Percentiles rank a stretch among this genome's conserved stretches.
Conservation (phyloP, 495 filamentous ascomycete species). For the Tuber umbilicatum region DNA sequence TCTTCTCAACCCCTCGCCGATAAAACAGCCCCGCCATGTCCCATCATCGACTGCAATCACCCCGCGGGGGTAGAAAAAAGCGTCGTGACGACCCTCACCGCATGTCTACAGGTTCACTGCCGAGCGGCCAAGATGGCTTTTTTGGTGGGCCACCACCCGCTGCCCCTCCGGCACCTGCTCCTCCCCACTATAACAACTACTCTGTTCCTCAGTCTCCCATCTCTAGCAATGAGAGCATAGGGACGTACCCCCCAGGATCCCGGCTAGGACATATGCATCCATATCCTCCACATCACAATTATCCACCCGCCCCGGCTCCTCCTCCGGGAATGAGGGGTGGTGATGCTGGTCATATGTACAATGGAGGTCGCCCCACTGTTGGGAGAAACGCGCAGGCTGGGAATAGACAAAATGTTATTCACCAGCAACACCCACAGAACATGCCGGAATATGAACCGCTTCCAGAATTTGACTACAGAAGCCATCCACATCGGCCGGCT, state of each 20-base stretch:
- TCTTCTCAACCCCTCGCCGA: neutral
- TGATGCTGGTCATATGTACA: constrained; percentile 16
- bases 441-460: constrained; percentile 17
- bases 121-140: constrained; percentile 12
- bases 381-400: constrained; percentile 17
- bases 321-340: constrained; percentile 28
- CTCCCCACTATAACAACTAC: constrained; percentile 21
- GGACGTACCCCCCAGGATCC: constrained; percentile 14
- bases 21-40: constrained; percentile 25
- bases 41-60: constrained; percentile 15
- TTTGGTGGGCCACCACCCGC: constrained; percentile 25
- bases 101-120: constrained; percentile 37
- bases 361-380: constrained; percentile 8
- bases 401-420: constrained; percentile 32
- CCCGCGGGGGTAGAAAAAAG: constrained; percentile 17
- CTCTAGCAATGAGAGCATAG: constrained; percentile 34
- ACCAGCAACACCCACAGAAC: constrained; percentile 25
- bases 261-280: constrained; percentile 2
- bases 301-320: neutral
- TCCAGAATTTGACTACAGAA: constrained; percentile 26
- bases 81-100: constrained; percentile 24
- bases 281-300: constrained; percentile 11
- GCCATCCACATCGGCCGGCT: constrained; percentile 17
- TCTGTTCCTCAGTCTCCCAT: constrained; percentile 32
- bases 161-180: constrained; percentile 27